Evolutionary conservation across 2,329 filamentous ascomycete genomes (phyloP).

Genomic region (Paracoccidioides brasiliensis): DNA sequence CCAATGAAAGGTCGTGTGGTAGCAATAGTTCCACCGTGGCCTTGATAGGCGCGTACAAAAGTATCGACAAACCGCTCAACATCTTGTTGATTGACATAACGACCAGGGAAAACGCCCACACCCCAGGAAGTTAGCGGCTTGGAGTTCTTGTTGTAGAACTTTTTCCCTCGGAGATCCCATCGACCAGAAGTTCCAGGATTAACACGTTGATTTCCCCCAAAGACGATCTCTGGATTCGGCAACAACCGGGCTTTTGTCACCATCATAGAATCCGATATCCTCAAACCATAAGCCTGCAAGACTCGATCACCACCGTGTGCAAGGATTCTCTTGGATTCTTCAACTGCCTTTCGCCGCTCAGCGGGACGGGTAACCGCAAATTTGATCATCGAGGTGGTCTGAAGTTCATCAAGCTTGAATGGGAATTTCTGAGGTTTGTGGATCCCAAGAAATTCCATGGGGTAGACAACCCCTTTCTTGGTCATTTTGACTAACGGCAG

Average conservation of each 20-base stretch:
- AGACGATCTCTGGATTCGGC: conserved; percentile 56
- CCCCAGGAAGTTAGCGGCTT: conserved; percentile 59
- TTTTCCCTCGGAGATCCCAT: conserved; percentile 77
- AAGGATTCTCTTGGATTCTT: conserved; percentile 52
- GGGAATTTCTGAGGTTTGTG: conserved; percentile 44
- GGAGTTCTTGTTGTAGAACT: conserved; percentile 56
- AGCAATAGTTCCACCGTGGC: conserved; percentile 47
- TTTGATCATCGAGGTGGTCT: conserved; percentile 83
- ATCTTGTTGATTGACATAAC: conserved; percentile 31
- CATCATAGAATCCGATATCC: conserved; percentile 52
- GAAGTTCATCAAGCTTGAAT: conserved; percentile 44
- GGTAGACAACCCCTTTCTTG: conserved; percentile 40
- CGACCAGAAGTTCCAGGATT: conserved; percentile 58
- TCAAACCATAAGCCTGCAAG: conserved; percentile 59
- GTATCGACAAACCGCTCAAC: conserved; percentile 43
- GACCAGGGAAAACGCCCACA: conserved; percentile 51
- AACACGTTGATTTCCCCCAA: conserved; percentile 40
- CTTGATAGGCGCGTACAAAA: conserved; percentile 48
- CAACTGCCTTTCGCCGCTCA: conserved; percentile 55
- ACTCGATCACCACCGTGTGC: conserved; percentile 57
- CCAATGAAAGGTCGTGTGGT: conserved; percentile 36
- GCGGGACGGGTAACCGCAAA: conserved; percentile 70
- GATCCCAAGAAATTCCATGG: conserved; percentile 44
- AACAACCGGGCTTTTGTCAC: conserved; percentile 59
- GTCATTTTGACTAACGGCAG: conserved; percentile 48